Base-by-base conservation (phyloP, 345 rosid species). In the Dipteronia dyeriana region DNA sequence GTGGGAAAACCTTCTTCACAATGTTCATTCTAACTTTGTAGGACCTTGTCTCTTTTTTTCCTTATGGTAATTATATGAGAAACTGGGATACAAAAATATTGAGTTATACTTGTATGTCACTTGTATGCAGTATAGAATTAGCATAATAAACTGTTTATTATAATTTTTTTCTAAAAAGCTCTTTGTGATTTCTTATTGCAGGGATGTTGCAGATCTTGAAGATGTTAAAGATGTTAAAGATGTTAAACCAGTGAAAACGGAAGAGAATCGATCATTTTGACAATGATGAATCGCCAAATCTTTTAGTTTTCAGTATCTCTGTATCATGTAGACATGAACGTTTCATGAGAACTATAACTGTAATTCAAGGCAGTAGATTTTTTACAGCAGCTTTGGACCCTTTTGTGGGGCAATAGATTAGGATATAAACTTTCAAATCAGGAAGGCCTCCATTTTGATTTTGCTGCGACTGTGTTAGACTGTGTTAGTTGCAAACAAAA, bases 121-220 rank as follows among this genome's bases (percentile, higher is more conserved):
- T 38, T 54, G 4, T 34, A 22, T 45, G 49, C 11, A 23, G 38
- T 62, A 26, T 11, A 53, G 47, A 26, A 25, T 2, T 10, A n/a
- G 74, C 25, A 4, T 60, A 72, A 70, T 43, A 7, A 20, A 45
- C n/a, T 53, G 1, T 6, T 20, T 22, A 5, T 59, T 20, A 34
- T n/a, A 0, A n/a, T 59, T 29, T n/a, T 54, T 12, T 12, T 38
- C n/a, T 57, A 12, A 57, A 61, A 4, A 7, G 41, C 47, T 4
- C 19, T 7, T 38, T 66, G 67, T 61, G 31, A 13, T 73, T 66
- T 38, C 17, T 53, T 73, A 34, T 73, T 47, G 23, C 61, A 87
- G 91, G 83, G 84, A 86, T 11, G 83, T 68, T 64, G 82, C 73
- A 19, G 87, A 85, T 79, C 88, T 56, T 3, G 16, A 11, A 14